Base-by-base conservation (phyloP, 1,284 basidiomycete species). In the Pyrrhoderma noxium region DNA sequence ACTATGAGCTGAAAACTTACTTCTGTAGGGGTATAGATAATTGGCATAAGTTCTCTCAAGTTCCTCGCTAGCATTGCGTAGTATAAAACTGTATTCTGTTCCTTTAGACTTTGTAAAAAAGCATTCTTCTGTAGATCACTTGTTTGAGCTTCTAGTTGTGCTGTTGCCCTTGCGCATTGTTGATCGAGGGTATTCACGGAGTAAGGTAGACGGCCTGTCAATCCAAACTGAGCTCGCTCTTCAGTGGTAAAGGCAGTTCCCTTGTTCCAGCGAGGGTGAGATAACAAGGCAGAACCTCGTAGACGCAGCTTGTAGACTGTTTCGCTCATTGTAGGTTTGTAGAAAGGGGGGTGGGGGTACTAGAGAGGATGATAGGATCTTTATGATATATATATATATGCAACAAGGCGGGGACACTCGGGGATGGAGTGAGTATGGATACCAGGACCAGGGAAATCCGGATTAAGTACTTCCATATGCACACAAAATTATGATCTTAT, bases 151-250 rank as follows among this genome's bases (percentile, higher is more conserved):
- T 72, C 44, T 23, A 82, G 75, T 64, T 90, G 89, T 35, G 75
- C 75, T 61, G 82, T 87, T 0, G 87, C 88, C 41, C 87, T 70
- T 40, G 72, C 64, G 61, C 81, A 80, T 63, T 92, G 89, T 57
- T 88, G 79, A 52, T 91, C 84, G 34, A 92, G 73, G 16, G 77
- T 76, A 64, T 89, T 86, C 41, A 89, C 75, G 52, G 79, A 76
- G 58, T 76, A 80, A 1, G 90, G 91, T 2, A 94, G 70, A 36
- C 88, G 79, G 2, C 87, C 89, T n/a, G 76, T 77, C 2, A 93
- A 72, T 3, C 85, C 84, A 54, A 92, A 85, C 1, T 70, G 71
- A 53, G 78, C 74, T 47, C 89, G 75, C 64, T 91, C 88, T 19
- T 73, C 62, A 8, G 66, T 52, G 0, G 80, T 78, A 64, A 92